A percentile compares a stretch with the other conserved stretches of the same genome.
These are phyloP conservation scores for Silene noctiflora DNA, from an alignment of 179 eudicot genomes.

Conservation along the genomic window DNA sequence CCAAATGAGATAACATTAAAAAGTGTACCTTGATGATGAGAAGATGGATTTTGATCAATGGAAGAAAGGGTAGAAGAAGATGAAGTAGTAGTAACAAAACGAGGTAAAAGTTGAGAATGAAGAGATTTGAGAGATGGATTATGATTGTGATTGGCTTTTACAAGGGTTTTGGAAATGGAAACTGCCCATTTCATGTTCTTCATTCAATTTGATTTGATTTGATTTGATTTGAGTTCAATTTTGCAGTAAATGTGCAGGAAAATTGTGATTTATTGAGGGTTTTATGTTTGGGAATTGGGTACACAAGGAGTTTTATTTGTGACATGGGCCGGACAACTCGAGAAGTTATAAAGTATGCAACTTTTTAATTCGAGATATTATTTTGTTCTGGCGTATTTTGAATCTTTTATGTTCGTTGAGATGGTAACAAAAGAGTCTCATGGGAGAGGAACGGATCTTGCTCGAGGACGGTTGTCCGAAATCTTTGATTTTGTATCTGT, in stretches of 20 bases:
- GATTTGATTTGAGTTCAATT: neutral
- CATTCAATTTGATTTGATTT: neutral
- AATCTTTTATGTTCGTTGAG: too few species aligned
- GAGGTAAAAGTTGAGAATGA: conserved; percentile 19
- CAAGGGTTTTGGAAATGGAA: conserved; percentile 34
- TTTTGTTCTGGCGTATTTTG: too few species aligned
- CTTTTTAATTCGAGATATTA: too few species aligned
- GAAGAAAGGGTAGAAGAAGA: conserved; percentile 28
- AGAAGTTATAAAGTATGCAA: too few species aligned
- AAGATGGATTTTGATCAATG: conserved; percentile 24
- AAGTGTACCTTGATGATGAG: conserved; percentile 27
- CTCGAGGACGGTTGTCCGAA: too few species aligned
- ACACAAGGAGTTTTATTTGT: too few species aligned
- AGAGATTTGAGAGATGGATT: neutral
- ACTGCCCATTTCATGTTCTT: conserved; percentile 33
- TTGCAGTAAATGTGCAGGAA: too few species aligned
- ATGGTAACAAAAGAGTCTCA: too few species aligned
- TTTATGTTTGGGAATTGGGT: neutral
- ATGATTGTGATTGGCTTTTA: neutral
- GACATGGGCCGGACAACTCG: too few species aligned
- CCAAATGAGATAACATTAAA: neutral
- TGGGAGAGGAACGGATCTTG: too few species aligned
- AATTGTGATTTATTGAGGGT: conserved; percentile 3
- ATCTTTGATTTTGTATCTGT: too few species aligned
- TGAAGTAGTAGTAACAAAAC: conserved; percentile 22